Conservation (phyloP, 345 rosid genomes). For the Psidium guajava region DNA sequence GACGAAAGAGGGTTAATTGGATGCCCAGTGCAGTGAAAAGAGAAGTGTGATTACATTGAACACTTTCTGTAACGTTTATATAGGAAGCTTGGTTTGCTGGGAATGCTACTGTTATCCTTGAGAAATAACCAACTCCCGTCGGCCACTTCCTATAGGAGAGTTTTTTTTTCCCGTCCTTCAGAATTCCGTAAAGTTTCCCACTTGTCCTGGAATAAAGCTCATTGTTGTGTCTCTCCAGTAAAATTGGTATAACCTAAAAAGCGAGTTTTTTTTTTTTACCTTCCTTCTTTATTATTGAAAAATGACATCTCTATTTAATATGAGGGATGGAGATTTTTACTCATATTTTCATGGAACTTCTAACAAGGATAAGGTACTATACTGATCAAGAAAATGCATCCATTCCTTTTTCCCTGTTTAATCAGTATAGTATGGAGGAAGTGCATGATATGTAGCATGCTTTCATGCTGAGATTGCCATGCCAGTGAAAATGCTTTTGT, state of each 20-base stretch:
- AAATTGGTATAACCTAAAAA: neutral
- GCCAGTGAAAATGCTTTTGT: neutral
- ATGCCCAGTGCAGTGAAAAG: too few species aligned
- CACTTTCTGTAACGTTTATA: neutral
- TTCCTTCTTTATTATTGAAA: neutral
- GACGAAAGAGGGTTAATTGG: too few species aligned
- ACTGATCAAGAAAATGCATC: neutral
- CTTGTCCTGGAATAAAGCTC: neutral
- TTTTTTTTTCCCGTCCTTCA: neutral
- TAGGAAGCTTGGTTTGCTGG: neutral
- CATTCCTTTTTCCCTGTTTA: neutral
- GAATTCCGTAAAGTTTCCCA: neutral
- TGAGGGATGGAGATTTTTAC: neutral
- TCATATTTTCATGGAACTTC: neutral
- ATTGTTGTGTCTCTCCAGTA: neutral
- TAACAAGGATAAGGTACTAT: neutral
- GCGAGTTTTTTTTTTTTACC: neutral
- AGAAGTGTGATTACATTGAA: neutral
- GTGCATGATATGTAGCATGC: neutral
- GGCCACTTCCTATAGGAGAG: neutral
- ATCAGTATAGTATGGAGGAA: neutral
- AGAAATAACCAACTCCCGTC: neutral
- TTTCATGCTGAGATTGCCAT: neutral
- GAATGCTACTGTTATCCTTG: neutral
- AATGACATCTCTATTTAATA: neutral